Evolutionary conservation across 2,329 filamentous ascomycete genomes (phyloP).

Genomic region (Rasamsonia emersonii): DNA sequence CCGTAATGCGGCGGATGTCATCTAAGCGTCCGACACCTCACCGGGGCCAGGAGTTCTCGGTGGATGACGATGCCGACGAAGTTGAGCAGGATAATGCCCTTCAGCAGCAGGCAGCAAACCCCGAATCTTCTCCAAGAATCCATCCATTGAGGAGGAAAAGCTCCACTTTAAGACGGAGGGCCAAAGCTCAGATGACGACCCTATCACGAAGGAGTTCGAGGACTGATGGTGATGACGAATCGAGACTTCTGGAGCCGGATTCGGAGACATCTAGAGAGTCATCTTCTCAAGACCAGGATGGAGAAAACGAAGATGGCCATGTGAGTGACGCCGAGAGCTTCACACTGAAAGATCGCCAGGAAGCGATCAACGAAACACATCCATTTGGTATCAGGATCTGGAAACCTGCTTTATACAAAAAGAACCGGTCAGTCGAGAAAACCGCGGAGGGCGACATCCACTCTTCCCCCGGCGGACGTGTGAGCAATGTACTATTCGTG

Average conservation of each 20-base stretch:
- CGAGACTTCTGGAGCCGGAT: constrained; percentile 23
- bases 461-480: constrained; percentile 79
- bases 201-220: constrained; percentile 29
- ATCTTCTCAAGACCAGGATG: constrained; percentile 15
- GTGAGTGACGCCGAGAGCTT: constrained; percentile 94
- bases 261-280: constrained; percentile 14
- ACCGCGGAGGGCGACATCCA: constrained; percentile 96
- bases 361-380: constrained; percentile 97
- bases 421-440: constrained; percentile 90
- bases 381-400: constrained; percentile 97
- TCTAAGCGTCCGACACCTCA: constrained; percentile 64
- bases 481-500: constrained; percentile 73
- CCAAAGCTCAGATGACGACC: constrained; percentile 21
- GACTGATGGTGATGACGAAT: constrained; percentile 30
- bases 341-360: constrained; percentile 90
- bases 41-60: constrained; percentile 79
- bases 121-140: constrained; percentile 26
- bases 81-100: constrained; percentile 59
- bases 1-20: constrained; percentile 63
- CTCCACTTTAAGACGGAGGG: constrained; percentile 34
- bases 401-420: constrained; percentile 98
- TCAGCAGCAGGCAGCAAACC: constrained; percentile 19
- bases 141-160: constrained; percentile 24
- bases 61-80: constrained; percentile 77
- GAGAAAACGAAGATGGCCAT: constrained; percentile 21